Conservation (phyloP, 257 asterid species). For the Solanum piurae region DNA sequence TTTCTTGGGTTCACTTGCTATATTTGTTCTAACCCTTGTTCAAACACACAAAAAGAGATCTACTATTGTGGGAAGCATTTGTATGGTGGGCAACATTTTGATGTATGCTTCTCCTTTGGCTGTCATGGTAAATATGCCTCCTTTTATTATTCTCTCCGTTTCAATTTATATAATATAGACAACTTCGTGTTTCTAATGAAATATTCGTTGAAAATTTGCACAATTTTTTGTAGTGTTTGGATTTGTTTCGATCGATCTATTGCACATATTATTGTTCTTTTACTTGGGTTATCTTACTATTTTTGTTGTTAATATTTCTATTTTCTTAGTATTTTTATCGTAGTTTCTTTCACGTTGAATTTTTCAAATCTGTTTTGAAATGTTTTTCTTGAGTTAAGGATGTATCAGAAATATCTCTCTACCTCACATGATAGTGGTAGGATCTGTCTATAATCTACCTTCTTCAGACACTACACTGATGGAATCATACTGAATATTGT, state of each 20-base stretch:
- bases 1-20: conserved; percentile 37
- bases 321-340: neutral
- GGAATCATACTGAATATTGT: neutral
- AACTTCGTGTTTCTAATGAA: neutral
- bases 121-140: conserved; percentile 36
- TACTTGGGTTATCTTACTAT: neutral
- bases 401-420: neutral
- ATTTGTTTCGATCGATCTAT: neutral
- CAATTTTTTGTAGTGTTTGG: neutral
- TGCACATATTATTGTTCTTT: neutral
- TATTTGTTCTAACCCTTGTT: conserved; percentile 29
- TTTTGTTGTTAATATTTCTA: neutral
- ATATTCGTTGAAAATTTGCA: neutral
- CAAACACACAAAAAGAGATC: conserved; percentile 42
- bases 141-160: neutral
- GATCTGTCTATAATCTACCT: neutral
- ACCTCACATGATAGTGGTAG: neutral
- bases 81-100: conserved; percentile 51
- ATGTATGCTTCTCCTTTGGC: conserved; percentile 85
- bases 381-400: neutral
- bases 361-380: neutral
- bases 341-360: neutral
- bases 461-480: too few relatives aligned
- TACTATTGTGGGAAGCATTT: conserved; percentile 46
- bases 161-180: neutral